phyloP scores from a whole-genome alignment of 2,329 filamentous ascomycete species.

The Colletotrichum brevisporum region DNA sequence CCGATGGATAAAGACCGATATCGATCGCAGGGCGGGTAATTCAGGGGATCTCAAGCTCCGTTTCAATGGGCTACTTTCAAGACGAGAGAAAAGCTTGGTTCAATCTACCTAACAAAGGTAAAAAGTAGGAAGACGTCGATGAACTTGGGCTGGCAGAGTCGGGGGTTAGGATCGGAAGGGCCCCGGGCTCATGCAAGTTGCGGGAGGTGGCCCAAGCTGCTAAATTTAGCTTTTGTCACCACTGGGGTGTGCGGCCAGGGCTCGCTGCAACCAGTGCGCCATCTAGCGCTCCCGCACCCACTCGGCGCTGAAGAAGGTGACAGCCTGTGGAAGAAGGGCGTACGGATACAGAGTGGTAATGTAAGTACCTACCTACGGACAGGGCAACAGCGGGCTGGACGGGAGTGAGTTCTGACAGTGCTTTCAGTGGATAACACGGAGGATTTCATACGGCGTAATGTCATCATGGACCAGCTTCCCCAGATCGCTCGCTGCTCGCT shows the following conservation, averaged over 20 bases:
- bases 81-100: constrained; percentile 30
- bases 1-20: constrained; percentile 1
- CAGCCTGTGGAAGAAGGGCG: not conserved
- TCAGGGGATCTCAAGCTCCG: constrained; percentile 4
- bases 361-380: not conserved
- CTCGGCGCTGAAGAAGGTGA: constrained; percentile 5
- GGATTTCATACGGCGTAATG: constrained; percentile 2
- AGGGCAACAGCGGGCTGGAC: not conserved
- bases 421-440: constrained; percentile 5
- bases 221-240: constrained; percentile 34
- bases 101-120: not conserved
- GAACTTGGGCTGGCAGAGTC: constrained; percentile 6
- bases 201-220: constrained; percentile 11
- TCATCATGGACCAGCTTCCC: constrained; percentile 33
- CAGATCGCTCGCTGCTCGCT: constrained; percentile 24
- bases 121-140: constrained; percentile 6
- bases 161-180: not conserved
- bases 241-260: not conserved
- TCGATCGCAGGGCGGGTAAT: constrained; percentile 2
- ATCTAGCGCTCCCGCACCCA: constrained; percentile 9
- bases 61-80: constrained; percentile 16
- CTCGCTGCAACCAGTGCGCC: constrained; percentile 25
- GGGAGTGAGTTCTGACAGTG: constrained; percentile 1
- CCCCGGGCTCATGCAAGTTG: constrained; percentile 15
- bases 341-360: not conserved